Conservation (phyloP, 225 moss, liverwort and hornwort genomes). For the Ulota crispa region DNA sequence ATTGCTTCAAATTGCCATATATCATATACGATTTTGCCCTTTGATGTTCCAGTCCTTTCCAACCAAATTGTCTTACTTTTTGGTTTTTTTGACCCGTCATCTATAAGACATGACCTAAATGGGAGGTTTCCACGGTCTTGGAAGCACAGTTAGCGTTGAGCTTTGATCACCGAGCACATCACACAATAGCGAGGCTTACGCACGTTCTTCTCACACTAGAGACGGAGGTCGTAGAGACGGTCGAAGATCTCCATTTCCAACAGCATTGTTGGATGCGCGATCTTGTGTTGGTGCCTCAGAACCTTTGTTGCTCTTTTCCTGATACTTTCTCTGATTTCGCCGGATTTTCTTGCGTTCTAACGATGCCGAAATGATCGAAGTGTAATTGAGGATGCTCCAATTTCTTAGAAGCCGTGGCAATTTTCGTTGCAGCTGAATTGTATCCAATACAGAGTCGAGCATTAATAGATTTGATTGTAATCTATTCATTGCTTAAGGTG, state of each 20-base stretch:
- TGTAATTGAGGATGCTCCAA: background rate
- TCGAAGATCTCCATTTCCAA: background rate
- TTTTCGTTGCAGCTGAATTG: background rate
- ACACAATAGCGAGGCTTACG: background rate
- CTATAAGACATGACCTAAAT: background rate
- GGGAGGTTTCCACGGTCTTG: background rate
- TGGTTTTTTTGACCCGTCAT: too few relatives aligned
- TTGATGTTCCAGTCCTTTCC: too few relatives aligned
- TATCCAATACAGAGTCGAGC: background rate
- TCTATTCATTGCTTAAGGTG: background rate
- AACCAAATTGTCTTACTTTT: too few relatives aligned
- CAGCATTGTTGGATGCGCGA: background rate
- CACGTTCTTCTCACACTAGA: background rate
- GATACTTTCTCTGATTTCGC: background rate
- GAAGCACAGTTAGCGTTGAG: background rate
- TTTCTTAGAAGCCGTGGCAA: background rate
- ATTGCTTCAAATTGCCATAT: too few relatives aligned
- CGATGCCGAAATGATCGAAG: background rate
- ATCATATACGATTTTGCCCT: too few relatives aligned
- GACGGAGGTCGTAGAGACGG: background rate
- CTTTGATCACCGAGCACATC: background rate
- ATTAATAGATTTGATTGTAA: background rate
- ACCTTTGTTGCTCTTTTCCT: background rate
- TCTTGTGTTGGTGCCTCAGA: background rate
- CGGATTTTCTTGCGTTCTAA: background rate